Evolutionary conservation across 73 alveolate genomes (phyloP).

Genomic region (Durusdinium trenchii): DNA sequence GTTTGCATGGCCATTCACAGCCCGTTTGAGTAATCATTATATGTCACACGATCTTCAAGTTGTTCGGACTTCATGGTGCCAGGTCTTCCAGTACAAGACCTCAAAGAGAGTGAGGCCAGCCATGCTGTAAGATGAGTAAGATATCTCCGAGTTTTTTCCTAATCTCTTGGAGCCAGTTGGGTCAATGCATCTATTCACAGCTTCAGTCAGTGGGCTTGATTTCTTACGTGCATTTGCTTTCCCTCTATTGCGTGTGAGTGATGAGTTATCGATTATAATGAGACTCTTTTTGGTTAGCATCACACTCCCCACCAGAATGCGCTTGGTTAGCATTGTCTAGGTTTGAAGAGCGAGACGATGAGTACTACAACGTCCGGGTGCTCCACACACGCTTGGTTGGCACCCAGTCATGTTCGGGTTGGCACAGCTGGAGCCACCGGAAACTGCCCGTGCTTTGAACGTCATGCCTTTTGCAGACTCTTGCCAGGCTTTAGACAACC

Average conservation of each 20-base stretch:
- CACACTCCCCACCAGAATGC: too few species aligned
- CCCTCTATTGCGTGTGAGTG: too few species aligned
- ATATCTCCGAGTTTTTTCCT: too few species aligned
- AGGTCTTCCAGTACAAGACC: slow-evolving; percentile 82
- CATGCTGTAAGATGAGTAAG: neutral
- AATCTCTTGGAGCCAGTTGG: too few species aligned
- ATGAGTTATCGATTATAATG: too few species aligned
- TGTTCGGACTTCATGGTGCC: neutral
- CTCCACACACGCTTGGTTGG: neutral
- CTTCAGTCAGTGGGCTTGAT: too few species aligned
- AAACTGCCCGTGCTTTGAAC: neutral
- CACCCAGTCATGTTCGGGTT: too few species aligned
- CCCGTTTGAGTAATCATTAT: neutral
- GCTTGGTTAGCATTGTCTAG: too few species aligned
- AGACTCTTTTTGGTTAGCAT: too few species aligned
- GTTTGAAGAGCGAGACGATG: slow-evolving; percentile 57
- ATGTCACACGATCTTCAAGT: neutral
- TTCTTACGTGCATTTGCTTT: too few species aligned
- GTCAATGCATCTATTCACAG: too few species aligned
- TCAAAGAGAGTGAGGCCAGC: neutral
- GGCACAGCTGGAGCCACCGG: too few species aligned
- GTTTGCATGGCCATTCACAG: slow-evolving; percentile 44
- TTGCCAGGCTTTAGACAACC: slow-evolving; percentile 33
- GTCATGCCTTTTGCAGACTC: neutral
- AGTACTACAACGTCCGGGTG: slow-evolving; percentile 65